Conservation (phyloP, 371 early-diverging fungal species). For the Batrachochytrium dendrobatidis region DNA sequence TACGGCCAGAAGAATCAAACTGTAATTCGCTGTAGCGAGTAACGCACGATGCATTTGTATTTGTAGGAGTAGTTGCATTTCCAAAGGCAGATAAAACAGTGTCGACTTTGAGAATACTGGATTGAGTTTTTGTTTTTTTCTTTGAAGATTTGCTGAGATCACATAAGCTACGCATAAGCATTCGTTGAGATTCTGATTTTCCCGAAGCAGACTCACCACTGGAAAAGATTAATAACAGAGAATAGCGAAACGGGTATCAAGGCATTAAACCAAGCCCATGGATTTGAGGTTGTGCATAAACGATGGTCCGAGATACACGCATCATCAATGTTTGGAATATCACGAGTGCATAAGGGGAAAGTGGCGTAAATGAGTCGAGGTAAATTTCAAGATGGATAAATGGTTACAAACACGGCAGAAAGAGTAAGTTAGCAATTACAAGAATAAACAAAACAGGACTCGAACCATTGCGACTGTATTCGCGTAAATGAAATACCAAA, state of each 20-base stretch:
- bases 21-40: constrained; percentile 81
- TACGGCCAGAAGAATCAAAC: constrained; percentile 76
- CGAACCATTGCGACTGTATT: no score
- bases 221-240: constrained; percentile 6
- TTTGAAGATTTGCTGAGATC: constrained; percentile 63
- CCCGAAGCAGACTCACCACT: constrained; percentile 91
- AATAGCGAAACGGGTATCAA: background rate
- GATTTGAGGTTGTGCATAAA: constrained; percentile 7
- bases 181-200: constrained; percentile 65
- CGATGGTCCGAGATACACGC: no score
- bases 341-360: no score
- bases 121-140: constrained; percentile 73
- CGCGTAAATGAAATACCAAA: no score
- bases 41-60: constrained; percentile 67
- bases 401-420: no score
- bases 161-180: constrained; percentile 59
- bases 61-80: constrained; percentile 56
- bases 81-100: constrained; percentile 77
- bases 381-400: no score
- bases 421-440: no score
- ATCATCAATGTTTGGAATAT: no score
- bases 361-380: no score
- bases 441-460: no score
- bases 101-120: constrained; percentile 63
- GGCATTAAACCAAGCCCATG: background rate